phyloP scores from a whole-genome alignment of 2,329 filamentous ascomycete genomes.

The Botrytis cinerea region DNA sequence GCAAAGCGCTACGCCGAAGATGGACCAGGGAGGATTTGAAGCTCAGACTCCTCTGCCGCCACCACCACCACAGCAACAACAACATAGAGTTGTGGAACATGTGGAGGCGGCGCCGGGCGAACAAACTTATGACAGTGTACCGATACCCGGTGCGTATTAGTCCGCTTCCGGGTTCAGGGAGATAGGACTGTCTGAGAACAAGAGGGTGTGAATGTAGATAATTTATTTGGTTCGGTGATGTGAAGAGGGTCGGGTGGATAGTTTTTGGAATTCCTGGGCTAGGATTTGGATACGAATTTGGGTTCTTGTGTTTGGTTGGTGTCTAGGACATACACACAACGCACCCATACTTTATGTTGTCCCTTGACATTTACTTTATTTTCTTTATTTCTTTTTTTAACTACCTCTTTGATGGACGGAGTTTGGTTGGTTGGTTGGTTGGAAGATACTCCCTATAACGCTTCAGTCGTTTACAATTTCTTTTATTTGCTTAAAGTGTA shows the following conservation, averaged over 20 bases:
- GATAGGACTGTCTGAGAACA: not conserved
- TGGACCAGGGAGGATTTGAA: constrained; percentile 63
- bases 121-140: constrained; percentile 80
- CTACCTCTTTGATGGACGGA: not conserved
- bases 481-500: not conserved
- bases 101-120: constrained; percentile 75
- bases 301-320: not conserved
- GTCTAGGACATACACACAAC: not conserved
- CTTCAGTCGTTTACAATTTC: not conserved
- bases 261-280: not conserved
- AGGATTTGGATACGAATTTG: not conserved
- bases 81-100: constrained; percentile 57
- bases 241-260: not conserved
- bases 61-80: constrained; percentile 3
- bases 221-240: not conserved
- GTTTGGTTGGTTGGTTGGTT: not conserved
- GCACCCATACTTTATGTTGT: not conserved
- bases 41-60: constrained; percentile 41
- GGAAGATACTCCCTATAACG: constrained; percentile 2
- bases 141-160: constrained; percentile 83
- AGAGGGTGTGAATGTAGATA: not conserved
- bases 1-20: constrained; percentile 70
- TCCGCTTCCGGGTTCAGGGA: constrained; percentile 47
- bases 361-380: not conserved
- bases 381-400: not conserved